Evolutionary conservation across 192 early-diverging fungal genomes (phyloP).

Genomic region (Phycomyces blakesleeanus): DNA sequence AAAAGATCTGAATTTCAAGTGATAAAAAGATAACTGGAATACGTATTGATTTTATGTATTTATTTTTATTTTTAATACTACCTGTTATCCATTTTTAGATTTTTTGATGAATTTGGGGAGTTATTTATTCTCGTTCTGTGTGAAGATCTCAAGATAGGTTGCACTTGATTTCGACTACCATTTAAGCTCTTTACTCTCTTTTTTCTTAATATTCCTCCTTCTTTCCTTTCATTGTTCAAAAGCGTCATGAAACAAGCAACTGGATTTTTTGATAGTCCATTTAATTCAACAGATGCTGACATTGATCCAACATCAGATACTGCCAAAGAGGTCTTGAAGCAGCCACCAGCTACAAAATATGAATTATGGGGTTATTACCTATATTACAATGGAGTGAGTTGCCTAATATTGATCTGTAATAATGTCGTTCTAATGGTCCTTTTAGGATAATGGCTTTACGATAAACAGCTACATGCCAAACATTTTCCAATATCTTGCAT

Average conservation of each 20-base stretch:
- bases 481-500: conserved; percentile 27
- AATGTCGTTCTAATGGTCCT: background rate
- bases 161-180: background rate
- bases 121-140: too few relatives aligned
- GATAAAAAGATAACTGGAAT: too few relatives aligned
- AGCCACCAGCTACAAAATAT: conserved; percentile 26
- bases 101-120: too few relatives aligned
- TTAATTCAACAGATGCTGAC: conserved; percentile 22
- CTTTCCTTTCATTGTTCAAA: background rate
- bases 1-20: too few relatives aligned
- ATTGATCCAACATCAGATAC: conserved; percentile 16
- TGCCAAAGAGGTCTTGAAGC: conserved; percentile 3
- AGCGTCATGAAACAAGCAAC: conserved; percentile 4
- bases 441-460: conserved; percentile 33
- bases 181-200: conserved; percentile 2
- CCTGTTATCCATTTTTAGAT: too few relatives aligned
- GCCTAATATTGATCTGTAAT: background rate
- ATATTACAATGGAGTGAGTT: conserved; percentile 36
- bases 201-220: conserved; percentile 3
- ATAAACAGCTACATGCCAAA: conserved; percentile 34
- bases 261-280: conserved; percentile 21
- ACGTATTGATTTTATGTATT: too few relatives aligned
- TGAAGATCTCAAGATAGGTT: background rate
- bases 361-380: conserved; percentile 36
- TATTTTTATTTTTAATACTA: too few relatives aligned